Conservation (phyloP, 495 filamentous ascomycete genomes). For the Ramalina intermedia region DNA sequence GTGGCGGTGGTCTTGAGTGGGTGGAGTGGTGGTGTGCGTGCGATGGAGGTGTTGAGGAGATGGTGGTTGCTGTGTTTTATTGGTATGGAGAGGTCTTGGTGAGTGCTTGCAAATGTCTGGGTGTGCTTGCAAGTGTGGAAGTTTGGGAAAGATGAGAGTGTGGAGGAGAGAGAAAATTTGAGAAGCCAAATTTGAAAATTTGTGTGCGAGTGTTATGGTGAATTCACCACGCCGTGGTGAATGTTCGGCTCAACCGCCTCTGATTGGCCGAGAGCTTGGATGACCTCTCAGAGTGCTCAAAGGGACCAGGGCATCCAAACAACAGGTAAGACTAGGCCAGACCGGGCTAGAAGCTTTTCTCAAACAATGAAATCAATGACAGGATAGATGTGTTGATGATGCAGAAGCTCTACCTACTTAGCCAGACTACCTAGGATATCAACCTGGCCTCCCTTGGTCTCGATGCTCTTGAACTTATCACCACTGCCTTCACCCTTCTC, state of each 20-base stretch:
- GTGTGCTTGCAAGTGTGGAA: neutral
- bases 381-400: neutral
- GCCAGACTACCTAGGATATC: conserved; percentile 14
- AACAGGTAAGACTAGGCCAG: neutral
- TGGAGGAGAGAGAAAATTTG: neutral
- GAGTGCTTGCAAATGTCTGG: neutral
- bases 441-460: conserved; percentile 37
- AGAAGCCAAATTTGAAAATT: neutral
- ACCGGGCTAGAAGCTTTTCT: too few species aligned
- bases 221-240: too few species aligned
- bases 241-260: too few species aligned
- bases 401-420: conserved; percentile 3
- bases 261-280: too few species aligned
- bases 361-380: neutral
- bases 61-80: neutral
- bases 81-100: neutral
- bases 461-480: conserved; percentile 55
- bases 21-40: neutral
- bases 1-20: neutral
- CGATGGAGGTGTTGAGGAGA: neutral
- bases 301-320: neutral
- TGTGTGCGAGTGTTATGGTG: too few species aligned
- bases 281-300: too few species aligned
- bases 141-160: neutral
- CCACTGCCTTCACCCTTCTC: conserved; percentile 48